phyloP scores from a whole-genome alignment of 805 yeast species.

The Cyberlindnera lachancei region DNA sequence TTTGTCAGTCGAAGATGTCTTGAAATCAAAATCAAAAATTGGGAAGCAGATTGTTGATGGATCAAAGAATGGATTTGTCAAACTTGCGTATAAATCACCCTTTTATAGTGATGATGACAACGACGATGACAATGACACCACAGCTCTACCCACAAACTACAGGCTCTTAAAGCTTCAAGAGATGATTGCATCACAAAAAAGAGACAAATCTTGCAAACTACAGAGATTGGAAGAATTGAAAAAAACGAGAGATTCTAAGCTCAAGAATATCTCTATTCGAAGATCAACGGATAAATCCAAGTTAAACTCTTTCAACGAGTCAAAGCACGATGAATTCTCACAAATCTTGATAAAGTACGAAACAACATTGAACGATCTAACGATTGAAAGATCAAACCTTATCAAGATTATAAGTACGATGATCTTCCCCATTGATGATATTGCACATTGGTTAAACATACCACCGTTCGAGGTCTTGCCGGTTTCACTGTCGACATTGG shows the following conservation, averaged over 20 bases:
- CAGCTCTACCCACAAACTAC: no score
- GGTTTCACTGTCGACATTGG: conserved; percentile 8
- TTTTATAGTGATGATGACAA: no score
- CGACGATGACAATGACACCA: no score
- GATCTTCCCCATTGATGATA: conserved; percentile 28
- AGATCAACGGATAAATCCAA: not conserved
- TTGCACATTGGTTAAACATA: conserved; percentile 13
- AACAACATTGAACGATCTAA: conserved; percentile 10
- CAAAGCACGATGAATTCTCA: conserved; percentile 13
- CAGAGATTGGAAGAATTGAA: conserved; percentile 10
- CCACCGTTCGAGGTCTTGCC: conserved; percentile 22
- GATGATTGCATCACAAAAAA: conserved; percentile 4
- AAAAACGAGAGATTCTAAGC: conserved; percentile 5
- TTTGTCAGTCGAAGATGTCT: conserved; percentile 28
- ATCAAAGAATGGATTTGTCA: not conserved
- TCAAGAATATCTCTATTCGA: conserved; percentile 4
- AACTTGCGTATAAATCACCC: no score
- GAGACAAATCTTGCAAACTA: not conserved
- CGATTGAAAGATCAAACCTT: conserved; percentile 14
- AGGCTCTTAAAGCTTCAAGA: conserved; percentile 4
- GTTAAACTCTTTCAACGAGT: not conserved
- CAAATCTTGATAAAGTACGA: conserved; percentile 9
- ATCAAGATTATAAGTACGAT: conserved; percentile 15
- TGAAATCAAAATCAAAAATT: conserved; percentile 15
- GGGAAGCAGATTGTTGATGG: conserved; percentile 3